Conservation (phyloP, 2,329 filamentous ascomycete genomes). For the Alternaria hordeiaustralica region DNA sequence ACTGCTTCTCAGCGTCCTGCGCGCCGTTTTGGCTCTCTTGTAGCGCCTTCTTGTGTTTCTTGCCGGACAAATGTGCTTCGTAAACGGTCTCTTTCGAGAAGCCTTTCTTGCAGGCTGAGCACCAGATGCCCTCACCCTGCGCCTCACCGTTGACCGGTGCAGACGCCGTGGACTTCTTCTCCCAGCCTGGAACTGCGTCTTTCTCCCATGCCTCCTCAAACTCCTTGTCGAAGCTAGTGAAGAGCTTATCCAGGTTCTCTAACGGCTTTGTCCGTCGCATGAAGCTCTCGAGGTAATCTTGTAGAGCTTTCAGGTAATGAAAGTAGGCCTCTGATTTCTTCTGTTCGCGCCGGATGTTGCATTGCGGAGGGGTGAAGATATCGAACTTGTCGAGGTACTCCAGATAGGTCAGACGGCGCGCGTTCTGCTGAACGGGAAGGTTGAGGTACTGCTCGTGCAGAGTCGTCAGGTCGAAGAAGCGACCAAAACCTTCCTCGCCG, state of each 20-base stretch:
- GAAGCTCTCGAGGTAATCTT: slow-evolving; percentile 85
- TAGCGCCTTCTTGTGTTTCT: slow-evolving; percentile 89
- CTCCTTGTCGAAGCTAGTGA: slow-evolving; percentile 78
- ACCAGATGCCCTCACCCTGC: slow-evolving; percentile 76
- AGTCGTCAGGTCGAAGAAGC: slow-evolving; percentile 86
- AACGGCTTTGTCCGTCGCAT: slow-evolving; percentile 83
- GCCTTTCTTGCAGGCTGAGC: slow-evolving; percentile 88
- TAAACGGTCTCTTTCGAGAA: slow-evolving; percentile 97
- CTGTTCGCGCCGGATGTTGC: slow-evolving; percentile 77
- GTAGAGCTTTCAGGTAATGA: slow-evolving; percentile 80
- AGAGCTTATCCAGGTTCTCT: slow-evolving; percentile 81
- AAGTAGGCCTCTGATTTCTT: slow-evolving; percentile 96
- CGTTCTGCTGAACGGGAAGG: slow-evolving; percentile 76
- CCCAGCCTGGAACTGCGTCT: slow-evolving; percentile 81
- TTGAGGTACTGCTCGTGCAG: slow-evolving; percentile 91
- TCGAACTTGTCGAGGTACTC: slow-evolving; percentile 95
- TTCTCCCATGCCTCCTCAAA: slow-evolving; percentile 85
- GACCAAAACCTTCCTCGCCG: slow-evolving; percentile 91
- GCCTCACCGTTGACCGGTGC: slow-evolving; percentile 59
- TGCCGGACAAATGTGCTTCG: slow-evolving; percentile 84
- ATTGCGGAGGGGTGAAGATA: slow-evolving; percentile 75
- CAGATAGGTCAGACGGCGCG: slow-evolving; percentile 76
- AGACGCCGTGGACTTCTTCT: slow-evolving; percentile 55
- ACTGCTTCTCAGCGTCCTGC: slow-evolving; percentile 21
- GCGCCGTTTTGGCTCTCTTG: slow-evolving; percentile 56